A percentile compares a stretch with the other conserved stretches of the same genome.
phyloP scores from a whole-genome alignment of 306 rosid species.

The Cicer judaicum region DNA sequence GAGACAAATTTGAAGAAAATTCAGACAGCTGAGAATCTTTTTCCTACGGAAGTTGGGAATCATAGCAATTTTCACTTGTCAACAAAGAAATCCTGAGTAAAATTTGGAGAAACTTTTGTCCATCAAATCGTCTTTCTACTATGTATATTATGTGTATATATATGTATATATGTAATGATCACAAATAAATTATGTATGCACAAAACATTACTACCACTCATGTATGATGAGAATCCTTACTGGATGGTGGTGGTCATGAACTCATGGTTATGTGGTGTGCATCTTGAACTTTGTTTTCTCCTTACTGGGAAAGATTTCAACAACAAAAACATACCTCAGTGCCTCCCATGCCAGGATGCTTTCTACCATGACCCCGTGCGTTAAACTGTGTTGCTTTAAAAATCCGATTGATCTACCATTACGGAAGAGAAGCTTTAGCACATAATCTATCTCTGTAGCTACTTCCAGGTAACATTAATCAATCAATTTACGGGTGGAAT shows the following conservation, averaged over 20 bases:
- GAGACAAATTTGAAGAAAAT: slow-evolving; percentile 32
- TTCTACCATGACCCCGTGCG: too few species aligned
- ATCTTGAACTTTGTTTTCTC: neutral
- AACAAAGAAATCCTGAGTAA: neutral
- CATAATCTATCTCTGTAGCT: too few species aligned
- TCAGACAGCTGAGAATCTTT: slow-evolving; percentile 32
- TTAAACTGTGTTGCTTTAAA: too few species aligned
- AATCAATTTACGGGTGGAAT: too few species aligned
- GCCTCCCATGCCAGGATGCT: too few species aligned
- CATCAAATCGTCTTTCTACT: neutral
- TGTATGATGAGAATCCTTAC: neutral
- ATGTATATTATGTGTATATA: neutral
- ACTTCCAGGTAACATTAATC: too few species aligned
- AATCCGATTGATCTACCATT: too few species aligned
- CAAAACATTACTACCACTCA: slow-evolving; percentile 1
- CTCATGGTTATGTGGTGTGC: neutral
- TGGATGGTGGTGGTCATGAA: neutral
- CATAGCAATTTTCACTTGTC: slow-evolving; percentile 20
- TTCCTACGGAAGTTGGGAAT: neutral
- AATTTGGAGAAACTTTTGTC: slow-evolving; percentile 28
- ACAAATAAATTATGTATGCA: neutral
- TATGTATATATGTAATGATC: neutral
- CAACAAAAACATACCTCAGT: too few species aligned
- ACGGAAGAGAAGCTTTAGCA: too few species aligned
- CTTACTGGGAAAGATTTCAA: too few species aligned